These are phyloP conservation scores for Gamsiella multidivaricata DNA, from an alignment of 192 early-diverging fungal species.

Conservation along the genomic window DNA sequence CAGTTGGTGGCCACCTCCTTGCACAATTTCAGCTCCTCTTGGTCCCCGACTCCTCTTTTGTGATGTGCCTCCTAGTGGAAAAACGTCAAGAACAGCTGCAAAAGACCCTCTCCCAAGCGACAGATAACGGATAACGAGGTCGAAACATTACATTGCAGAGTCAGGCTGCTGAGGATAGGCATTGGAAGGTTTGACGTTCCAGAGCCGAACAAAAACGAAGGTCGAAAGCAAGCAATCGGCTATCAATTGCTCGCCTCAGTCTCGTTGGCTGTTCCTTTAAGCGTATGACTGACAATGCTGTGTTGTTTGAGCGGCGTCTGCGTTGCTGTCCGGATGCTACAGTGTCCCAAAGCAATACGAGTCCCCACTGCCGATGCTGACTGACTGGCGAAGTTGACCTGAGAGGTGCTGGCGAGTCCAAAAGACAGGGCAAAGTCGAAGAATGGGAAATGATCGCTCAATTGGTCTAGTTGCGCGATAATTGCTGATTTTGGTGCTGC, in stretches of 20 bases:
- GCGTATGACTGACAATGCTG: conserved; percentile 46
- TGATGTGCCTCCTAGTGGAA: not conserved
- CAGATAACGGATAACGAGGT: not conserved
- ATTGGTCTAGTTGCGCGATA: no score
- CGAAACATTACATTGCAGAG: conserved; percentile 55
- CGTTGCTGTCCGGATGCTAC: not conserved
- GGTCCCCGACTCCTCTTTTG: not conserved
- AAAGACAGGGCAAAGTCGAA: no score
- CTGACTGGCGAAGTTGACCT: no score
- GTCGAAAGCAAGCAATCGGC: not conserved
- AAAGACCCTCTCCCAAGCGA: conserved; percentile 6
- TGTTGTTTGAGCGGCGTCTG: not conserved
- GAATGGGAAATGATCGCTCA: no score
- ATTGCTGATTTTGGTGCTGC: not conserved
- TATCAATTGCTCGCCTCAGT: not conserved
- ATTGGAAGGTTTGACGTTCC: conserved; percentile 35
- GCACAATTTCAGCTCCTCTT: no score
- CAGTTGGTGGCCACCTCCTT: no score
- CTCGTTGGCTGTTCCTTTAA: conserved; percentile 24
- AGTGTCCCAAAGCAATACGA: not conserved
- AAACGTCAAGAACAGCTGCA: not conserved
- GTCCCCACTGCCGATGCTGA: no score
- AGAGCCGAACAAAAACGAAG: conserved; percentile 14
- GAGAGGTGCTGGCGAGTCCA: no score
- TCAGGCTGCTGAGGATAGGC: conserved; percentile 43